Evolutionary conservation across 2,329 filamentous ascomycete genomes (phyloP), one percentile per base, ranked within the genome.

Genomic region (Colletotrichum limetticola): DNA sequence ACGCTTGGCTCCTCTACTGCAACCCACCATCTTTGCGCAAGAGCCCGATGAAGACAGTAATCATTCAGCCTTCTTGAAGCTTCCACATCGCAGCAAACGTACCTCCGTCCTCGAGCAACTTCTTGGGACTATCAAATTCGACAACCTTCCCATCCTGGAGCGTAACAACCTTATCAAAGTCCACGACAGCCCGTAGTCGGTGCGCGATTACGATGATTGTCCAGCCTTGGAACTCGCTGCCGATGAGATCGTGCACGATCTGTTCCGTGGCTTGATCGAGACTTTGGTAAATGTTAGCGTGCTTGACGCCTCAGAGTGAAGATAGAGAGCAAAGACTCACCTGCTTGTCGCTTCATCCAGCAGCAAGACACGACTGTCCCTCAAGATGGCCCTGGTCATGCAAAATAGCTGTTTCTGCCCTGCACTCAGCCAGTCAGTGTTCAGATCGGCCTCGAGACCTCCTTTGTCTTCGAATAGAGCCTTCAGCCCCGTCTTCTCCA

Each of bases 181-280:
- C 85, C 55, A 86, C 80, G 49, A 89, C 85, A 3, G 86, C 87
- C 7, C 83, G 79, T n/a, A 85, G 75, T 26, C 83, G 81, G 78
- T 85, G 80, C 67, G 79, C 81, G 2, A 84, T 78, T 74, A 81
- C 82, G 22, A 84, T 74, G 26, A 92, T 85, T 0, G 91, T 92
- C 75, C 80, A 81, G 7, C 69, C 76, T 3, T 71, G 67, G 72
- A 83, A 81, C 52, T 81, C 79, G 19, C 69, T 63, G 6, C 68
- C 32, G 28, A 82, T 79, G 0, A 82, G 77, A 28, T 68, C 63
- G 71, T 80, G 79, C 76, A 82, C 80, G 2, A 66, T 58, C 32
- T 77, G 74, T 56, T 83, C 81, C 4, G 81, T 82, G 6, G 79
- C 78, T 28, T 76, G 60, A 57, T 82, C 81, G 19, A 82, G 78